Percentiles rank a stretch among this genome's conserved stretches.
phyloP scores from a whole-genome alignment of 345 rosid genomes.

The Limnanthes douglasii region DNA sequence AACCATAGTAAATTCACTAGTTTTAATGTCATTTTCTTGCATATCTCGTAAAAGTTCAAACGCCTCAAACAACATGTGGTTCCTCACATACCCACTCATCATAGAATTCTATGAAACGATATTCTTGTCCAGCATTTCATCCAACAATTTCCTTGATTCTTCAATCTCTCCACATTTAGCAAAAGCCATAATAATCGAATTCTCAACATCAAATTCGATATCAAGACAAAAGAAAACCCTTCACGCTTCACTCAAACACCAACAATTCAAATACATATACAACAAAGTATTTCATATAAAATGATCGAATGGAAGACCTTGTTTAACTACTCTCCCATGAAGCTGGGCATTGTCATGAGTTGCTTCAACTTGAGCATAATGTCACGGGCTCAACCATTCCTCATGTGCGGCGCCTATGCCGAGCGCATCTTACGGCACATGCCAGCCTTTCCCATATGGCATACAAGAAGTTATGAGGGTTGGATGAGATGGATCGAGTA shows the following conservation, averaged over 20 bases:
- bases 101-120: constrained; percentile 40
- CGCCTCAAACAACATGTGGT: constrained; percentile 25
- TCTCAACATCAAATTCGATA: constrained; percentile 27
- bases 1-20: constrained; percentile 40
- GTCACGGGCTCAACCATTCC: too few relatives aligned
- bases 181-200: constrained; percentile 36
- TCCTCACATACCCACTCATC: constrained; percentile 44
- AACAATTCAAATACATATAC: constrained; percentile 33
- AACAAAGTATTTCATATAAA: constrained; percentile 24
- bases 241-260: constrained; percentile 32
- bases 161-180: constrained; percentile 36
- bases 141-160: constrained; percentile 28
- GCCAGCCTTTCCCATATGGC: too few relatives aligned
- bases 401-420: too few relatives aligned
- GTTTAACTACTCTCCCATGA: constrained; percentile 37
- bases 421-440: too few relatives aligned
- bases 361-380: constrained; percentile 26
- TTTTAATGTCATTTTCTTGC: constrained; percentile 19
- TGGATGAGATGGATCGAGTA: too few relatives aligned
- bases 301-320: constrained; percentile 31
- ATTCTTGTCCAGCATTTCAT: constrained; percentile 16
- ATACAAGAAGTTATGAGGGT: too few relatives aligned
- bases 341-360: constrained; percentile 34
- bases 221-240: constrained; percentile 19
- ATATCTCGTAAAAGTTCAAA: constrained; percentile 28